phyloP scores from a whole-genome alignment of 2,329 filamentous ascomycete species.

The Ophidiomyces ophidiicola region DNA sequence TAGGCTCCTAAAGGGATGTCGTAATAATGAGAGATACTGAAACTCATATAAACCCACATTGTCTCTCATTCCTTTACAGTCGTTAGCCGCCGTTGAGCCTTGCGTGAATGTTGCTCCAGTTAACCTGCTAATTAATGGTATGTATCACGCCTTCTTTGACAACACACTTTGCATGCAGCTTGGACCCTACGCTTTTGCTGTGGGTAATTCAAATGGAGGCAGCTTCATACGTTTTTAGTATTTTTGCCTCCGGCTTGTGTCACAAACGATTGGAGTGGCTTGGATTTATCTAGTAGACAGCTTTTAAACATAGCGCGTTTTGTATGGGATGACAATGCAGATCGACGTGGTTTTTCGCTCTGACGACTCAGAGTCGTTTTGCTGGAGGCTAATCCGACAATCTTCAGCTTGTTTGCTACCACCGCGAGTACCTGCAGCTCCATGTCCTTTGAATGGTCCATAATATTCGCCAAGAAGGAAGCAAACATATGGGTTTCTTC shows the following conservation, averaged over 20 bases:
- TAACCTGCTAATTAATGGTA: neutral
- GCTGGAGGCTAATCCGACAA: neutral
- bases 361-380: neutral
- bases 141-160: neutral
- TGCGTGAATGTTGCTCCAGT: neutral
- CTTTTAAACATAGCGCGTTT: neutral
- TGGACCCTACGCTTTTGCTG: too few species aligned
- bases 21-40: neutral
- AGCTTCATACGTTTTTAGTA: too few species aligned
- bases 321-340: neutral
- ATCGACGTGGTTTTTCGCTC: constrained; percentile 2
- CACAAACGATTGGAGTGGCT: constrained; percentile 1
- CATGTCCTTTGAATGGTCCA: neutral
- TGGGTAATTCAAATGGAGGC: too few species aligned
- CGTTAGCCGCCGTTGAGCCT: neutral
- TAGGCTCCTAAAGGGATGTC: neutral
- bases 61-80: neutral
- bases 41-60: neutral
- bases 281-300: neutral
- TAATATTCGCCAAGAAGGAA: constrained; percentile 7
- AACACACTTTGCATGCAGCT: neutral
- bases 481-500: constrained; percentile 9
- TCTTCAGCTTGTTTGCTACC: constrained; percentile 10
- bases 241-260: constrained; percentile 1
- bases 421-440: constrained; percentile 4